phyloP scores from a whole-genome alignment of 1,139 yeast species.

The Nakaseomyces uthaithaninus region DNA sequence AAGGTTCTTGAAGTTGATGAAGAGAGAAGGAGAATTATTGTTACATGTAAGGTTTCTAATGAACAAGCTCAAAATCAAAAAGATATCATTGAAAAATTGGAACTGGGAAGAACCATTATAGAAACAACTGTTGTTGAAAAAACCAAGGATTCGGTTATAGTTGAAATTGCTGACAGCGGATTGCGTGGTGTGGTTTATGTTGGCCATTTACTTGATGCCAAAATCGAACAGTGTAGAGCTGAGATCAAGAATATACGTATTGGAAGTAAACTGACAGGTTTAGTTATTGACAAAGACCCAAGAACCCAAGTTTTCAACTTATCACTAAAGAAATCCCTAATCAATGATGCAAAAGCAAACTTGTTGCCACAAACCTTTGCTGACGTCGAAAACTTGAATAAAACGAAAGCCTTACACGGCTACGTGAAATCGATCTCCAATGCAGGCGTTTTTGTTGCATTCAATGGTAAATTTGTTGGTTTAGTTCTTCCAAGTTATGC shows the following conservation, averaged over 20 bases:
- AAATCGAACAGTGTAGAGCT: constrained; percentile 64
- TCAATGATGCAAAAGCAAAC: constrained; percentile 51
- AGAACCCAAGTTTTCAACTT: constrained; percentile 53
- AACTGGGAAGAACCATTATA: constrained; percentile 56
- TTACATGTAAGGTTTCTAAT: constrained; percentile 63
- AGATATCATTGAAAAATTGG: constrained; percentile 41
- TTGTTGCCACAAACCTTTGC: constrained; percentile 51
- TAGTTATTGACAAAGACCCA: constrained; percentile 61
- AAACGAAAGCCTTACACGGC: constrained; percentile 46
- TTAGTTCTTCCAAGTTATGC: constrained; percentile 74
- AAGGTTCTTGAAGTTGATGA: constrained; percentile 53
- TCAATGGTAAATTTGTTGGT: constrained; percentile 76
- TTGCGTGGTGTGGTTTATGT: constrained; percentile 64
- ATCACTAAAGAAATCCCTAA: constrained; percentile 57
- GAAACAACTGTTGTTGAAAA: constrained; percentile 65
- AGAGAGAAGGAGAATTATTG: constrained; percentile 50
- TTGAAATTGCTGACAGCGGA: constrained; percentile 48
- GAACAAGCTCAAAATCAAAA: constrained; percentile 45
- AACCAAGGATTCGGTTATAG: constrained; percentile 60
- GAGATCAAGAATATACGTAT: constrained; percentile 47
- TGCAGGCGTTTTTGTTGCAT: constrained; percentile 75
- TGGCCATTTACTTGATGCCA: constrained; percentile 73
- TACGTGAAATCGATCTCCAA: constrained; percentile 69
- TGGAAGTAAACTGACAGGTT: constrained; percentile 53
- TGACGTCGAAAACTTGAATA: constrained; percentile 49